Evolutionary conservation across 2,329 filamentous ascomycete species (phyloP), one percentile per base, ranked within the genome.

Genomic region (Nothophaeocryptopus gaeumannii): DNA sequence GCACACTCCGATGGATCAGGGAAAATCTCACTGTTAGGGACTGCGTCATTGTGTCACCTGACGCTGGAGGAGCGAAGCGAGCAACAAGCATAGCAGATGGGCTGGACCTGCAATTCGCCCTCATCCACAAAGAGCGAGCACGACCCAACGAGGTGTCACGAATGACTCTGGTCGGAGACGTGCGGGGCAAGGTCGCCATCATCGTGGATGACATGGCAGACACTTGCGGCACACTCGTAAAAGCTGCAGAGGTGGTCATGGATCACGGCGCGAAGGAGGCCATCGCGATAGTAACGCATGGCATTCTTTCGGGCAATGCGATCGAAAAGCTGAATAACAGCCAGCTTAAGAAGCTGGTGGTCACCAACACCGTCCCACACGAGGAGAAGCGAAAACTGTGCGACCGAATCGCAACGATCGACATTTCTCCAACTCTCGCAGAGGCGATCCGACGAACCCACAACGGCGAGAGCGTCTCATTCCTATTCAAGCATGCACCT

Each of bases 131-230:
- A 76, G 92, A 96, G 73, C 88, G 91, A 50, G 87, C 90, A 5
- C 83, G 89, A n/a, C 85, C 85, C 9, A 95, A 95, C 64, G 90
- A 95, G 66, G 90, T 96, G 54, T 89, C 87, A 8, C 85, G 89
- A 63, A 95, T 96, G 89, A 88, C 90, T 1, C 85, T 99, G n/a
- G 92, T 97, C 43, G 93, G 93, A 59, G 90, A 95, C 59, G 93
- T 97, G 39, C 81, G 84, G 59, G 88, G 88, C 73, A 93, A 93
- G 75, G 85, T 92, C 29, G 92, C 92, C 53, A 96, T 99, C 66
- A 84, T 99, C 41, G 92, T 99, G 40, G 92, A 97, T 69, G 92
- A 97, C 69, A 96, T 97, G 89, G 91, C 91, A 30, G 92, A 97
- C 68, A 96, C 92, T 3, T 96, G 91, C 70, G 90, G 90, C 60